Conservation (phyloP, 257 asterid species). For the Petrea volubilis region DNA sequence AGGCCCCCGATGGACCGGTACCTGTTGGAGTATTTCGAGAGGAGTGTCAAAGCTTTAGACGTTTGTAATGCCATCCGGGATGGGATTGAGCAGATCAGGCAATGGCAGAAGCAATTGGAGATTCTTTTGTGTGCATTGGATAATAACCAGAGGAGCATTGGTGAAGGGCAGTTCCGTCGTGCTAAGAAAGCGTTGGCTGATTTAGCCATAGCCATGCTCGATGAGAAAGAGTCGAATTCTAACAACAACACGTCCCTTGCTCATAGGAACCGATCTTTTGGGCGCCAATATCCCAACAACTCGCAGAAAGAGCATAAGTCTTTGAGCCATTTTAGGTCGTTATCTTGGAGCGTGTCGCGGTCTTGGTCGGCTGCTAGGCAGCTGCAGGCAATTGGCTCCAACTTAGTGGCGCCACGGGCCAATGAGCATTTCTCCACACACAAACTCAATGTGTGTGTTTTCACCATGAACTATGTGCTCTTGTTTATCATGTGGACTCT, state of each 20-base stretch:
- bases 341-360: conserved; percentile 95
- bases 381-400: conserved; percentile 79
- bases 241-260: conserved; percentile 31
- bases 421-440: conserved; percentile 62
- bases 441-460: conserved; percentile 69
- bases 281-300: conserved; percentile 59
- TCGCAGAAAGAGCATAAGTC: conserved; percentile 45
- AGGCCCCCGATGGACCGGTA: conserved; percentile 69
- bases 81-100: conserved; percentile 87
- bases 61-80: conserved; percentile 92
- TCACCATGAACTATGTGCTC: conserved; percentile 79
- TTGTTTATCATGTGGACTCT: conserved; percentile 88
- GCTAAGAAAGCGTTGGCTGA: conserved; percentile 78
- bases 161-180: conserved; percentile 94
- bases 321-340: conserved; percentile 63
- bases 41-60: conserved; percentile 85
- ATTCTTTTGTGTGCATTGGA: conserved; percentile 77
- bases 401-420: conserved; percentile 54
- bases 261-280: conserved; percentile 82
- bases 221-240: conserved; percentile 53
- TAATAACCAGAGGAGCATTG: conserved; percentile 61
- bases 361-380: conserved; percentile 95
- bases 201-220: conserved; percentile 80
- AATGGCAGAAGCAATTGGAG: conserved; percentile 87
- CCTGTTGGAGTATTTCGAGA: conserved; percentile 68